Base-by-base conservation (phyloP, 2,329 filamentous ascomycete species). In the Rhynchosporium graminicola region DNA sequence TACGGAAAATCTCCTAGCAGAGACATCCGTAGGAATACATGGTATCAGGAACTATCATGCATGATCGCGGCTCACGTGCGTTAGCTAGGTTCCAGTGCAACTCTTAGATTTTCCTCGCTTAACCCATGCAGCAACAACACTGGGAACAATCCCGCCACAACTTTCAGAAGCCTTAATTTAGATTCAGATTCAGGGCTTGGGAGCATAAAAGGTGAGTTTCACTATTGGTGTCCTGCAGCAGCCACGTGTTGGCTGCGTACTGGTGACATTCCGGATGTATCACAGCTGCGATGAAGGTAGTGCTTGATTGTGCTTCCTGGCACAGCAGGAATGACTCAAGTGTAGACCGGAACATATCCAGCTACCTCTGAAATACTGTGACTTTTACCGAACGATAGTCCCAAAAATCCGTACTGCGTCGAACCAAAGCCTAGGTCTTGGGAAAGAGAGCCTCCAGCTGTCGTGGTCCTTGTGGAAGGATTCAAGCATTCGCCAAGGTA, bases 1-100 rank as follows among this genome's bases (percentile, higher is more conserved):
- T 54, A 54, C 13, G 15, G 4, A 2, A 40, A 12, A 9, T 12
- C 33, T 28, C 9, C 12, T 3, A 13, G n/a, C 38, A 13, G 50
- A 28, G 38, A 26, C 20, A 9, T 1, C 28, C 10, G 6, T 33
- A 36, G 6, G 9, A 10, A 6, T 10, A 54, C 36, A 42, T 54
- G 51, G 36, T 40, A 57, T 57, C 54, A 46, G 54, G 54, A 31
- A 46, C 40, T 31, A 45, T 57, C 54, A 57, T 36, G 54, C 54
- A 8, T 33, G 40, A 9, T 46, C 38, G 20, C 43, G 40, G 28
- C 54, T 43, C 33, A 10, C 26, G 33, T 40, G 51, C 51, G 10
- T 8, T 15, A 20, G 33, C 51, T 40, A 54, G 51, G 33, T 20
- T 40, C 51, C 6, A 29, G 10, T 29, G 38, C 36, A 7, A 9